Conservation (phyloP, 495 filamentous ascomycete genomes). For the Paragyromitra xinjiangensis region DNA sequence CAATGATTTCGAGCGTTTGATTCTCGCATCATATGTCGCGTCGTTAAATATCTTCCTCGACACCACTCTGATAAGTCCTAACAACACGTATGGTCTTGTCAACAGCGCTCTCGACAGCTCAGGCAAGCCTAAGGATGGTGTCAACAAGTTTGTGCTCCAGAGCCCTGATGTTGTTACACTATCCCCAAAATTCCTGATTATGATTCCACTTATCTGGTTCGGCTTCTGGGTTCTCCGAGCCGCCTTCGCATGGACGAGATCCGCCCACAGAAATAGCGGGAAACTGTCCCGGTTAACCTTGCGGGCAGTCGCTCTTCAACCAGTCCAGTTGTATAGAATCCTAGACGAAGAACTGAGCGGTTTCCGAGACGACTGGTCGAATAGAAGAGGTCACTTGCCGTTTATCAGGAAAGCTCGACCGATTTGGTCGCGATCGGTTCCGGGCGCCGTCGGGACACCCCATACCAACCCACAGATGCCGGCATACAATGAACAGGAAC, state of each 20-base stretch:
- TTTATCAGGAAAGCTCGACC: not conserved
- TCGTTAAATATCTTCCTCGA: slow-evolving; percentile 23
- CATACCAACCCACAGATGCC: not conserved
- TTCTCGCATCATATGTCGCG: not conserved
- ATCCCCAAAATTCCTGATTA: slow-evolving; percentile 6
- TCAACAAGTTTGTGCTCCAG: slow-evolving; percentile 8
- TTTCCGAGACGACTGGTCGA: slow-evolving; percentile 22
- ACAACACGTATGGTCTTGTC: not conserved
- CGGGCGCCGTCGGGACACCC: not conserved
- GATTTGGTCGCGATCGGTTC: too few relatives aligned
- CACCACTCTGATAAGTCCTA: not conserved
- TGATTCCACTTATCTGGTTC: not conserved
- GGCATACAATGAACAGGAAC: not conserved
- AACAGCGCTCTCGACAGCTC: not conserved
- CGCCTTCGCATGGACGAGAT: not conserved
- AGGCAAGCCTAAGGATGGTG: not conserved
- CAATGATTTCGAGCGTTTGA: slow-evolving; percentile 14
- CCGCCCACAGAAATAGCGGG: slow-evolving; percentile 6
- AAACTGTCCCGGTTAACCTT: slow-evolving; percentile 17
- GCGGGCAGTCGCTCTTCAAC: slow-evolving; percentile 5
- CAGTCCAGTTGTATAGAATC: slow-evolving; percentile 19
- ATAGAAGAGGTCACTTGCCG: slow-evolving; percentile 15
- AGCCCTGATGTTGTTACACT: not conserved
- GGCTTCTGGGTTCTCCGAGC: not conserved
- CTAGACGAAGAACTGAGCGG: slow-evolving; percentile 28